phyloP scores from a whole-genome alignment of 169 alveolate species.

The Pseudocohnilembus persalinus region DNA sequence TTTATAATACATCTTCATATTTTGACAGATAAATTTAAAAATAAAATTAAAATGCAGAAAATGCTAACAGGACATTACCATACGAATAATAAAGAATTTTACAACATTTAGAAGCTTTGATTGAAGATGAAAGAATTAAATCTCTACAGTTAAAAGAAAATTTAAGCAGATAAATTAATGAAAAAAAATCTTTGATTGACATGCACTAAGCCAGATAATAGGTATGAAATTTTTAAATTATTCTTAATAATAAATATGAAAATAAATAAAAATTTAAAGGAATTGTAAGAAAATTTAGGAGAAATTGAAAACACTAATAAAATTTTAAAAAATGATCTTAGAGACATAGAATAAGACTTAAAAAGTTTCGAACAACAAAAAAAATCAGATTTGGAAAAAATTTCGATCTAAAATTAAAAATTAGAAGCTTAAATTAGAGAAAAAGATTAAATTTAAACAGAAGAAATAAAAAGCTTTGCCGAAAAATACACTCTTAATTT shows the following conservation, averaged over 20 bases:
- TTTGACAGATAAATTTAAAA: not conserved
- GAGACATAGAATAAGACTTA: not conserved
- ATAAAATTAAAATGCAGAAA: not conserved
- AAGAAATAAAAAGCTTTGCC: not conserved
- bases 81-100: not conserved
- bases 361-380: conserved; percentile 11
- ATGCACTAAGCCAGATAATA: not conserved
- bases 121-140: not conserved
- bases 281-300: not conserved
- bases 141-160: not conserved
- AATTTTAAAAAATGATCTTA: conserved; percentile 6
- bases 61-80: not conserved
- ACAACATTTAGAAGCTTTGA: not conserved
- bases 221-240: not conserved
- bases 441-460: not conserved
- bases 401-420: not conserved
- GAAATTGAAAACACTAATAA: not conserved
- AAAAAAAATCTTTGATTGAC: not conserved
- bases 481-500: conserved; percentile 1
- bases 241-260: too few relatives aligned
- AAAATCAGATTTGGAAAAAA: not conserved
- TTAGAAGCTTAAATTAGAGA: conserved; percentile 18
- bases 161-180: not conserved
- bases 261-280: not conserved
- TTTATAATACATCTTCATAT: not conserved